Evolutionary conservation across 345 rosid genomes (phyloP), one percentile per base, ranked within the genome.

Genomic region (Dovyalis caffra): DNA sequence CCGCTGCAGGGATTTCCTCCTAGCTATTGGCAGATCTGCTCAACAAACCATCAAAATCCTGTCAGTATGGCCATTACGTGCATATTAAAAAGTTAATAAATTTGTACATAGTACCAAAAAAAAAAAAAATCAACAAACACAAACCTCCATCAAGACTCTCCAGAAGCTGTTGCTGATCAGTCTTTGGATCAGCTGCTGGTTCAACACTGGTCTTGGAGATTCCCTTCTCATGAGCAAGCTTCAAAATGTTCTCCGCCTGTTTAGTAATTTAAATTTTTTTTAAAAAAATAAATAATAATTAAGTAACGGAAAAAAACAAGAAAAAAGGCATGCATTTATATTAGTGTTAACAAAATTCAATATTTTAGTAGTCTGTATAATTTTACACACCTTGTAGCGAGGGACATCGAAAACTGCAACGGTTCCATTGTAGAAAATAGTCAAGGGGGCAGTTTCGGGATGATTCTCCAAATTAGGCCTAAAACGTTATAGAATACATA

Each of bases 351-450:
- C 25, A 56, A 9, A 56, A 56, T 23, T 3, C 61, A 56, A 23
- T 56, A n/a, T n/a, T 23, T 56, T 12, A 14, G 16, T 12, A 43
- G 47, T 37, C 0, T n/a, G 47, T 43, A 43, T 23, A 56, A 23
- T 4, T 20, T 32, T 51, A 66, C 76, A 37, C 2, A 86, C 95
- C 92, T 86, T 93, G 62, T 85, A 83, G 25, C 56, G 87, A 72
- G 90, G 83, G 31, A 95, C 82, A 68, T 91, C 86, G 70, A 86
- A 92, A 32, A 90, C 88, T 5, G 89, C 64, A 28, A 95, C 98
- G 10, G 78, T 80, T 77, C 99, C 99, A 28, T 88, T 90, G 83
- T 93, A 95, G 78, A 95, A 93, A n/a, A 95, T 91, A 3, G 99
- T 95, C 87, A 95, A 64, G 7, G 99, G 97, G 73, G 88, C 86